phyloP scores from a whole-genome alignment of 352 stramenopile species.

The Phytophthora rubi region DNA sequence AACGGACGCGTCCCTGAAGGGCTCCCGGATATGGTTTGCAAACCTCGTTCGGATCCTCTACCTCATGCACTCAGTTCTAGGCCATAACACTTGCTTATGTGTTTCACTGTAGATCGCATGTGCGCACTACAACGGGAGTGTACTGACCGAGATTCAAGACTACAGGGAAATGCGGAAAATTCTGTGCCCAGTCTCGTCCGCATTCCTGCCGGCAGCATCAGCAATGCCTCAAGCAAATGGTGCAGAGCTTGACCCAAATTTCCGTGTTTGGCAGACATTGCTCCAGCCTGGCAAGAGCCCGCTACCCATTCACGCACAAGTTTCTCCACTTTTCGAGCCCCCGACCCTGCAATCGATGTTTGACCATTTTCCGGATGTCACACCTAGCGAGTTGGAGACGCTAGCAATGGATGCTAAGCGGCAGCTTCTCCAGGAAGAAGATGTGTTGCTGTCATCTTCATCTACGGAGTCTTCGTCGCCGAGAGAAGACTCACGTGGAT shows the following conservation, averaged over 20 bases:
- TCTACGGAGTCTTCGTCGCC: conserved; percentile 35
- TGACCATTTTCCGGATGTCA: conserved; percentile 37
- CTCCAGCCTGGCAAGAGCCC: conserved; percentile 23
- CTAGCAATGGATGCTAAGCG: conserved; percentile 43
- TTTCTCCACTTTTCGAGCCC: conserved; percentile 16
- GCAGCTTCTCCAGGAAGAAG: conserved; percentile 41
- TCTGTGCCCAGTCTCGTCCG: conserved; percentile 48
- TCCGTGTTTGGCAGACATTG: conserved; percentile 28
- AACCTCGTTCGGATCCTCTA: conserved; percentile 11
- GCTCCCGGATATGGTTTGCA: conserved; percentile 59
- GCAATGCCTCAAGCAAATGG: conserved; percentile 7
- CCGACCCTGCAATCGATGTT: conserved; percentile 35
- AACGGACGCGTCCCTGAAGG: conserved; percentile 59
- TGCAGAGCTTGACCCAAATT: conserved; percentile 8
- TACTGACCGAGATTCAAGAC: conserved; percentile 49
- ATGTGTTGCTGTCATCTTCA: conserved; percentile 34
- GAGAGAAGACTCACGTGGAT: conserved; percentile 2
- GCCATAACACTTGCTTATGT: conserved; percentile 22
- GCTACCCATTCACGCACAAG: conserved; percentile 12
- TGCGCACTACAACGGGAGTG: conserved; percentile 24
- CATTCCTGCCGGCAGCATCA: conserved; percentile 32
- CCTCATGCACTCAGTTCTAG: background rate
- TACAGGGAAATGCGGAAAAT: conserved; percentile 30
- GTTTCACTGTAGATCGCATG: conserved; percentile 32
- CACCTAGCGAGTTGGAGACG: conserved; percentile 40